phyloP scores from a whole-genome alignment of 257 asterid species.

The Dorcoceras hygrometricum region DNA sequence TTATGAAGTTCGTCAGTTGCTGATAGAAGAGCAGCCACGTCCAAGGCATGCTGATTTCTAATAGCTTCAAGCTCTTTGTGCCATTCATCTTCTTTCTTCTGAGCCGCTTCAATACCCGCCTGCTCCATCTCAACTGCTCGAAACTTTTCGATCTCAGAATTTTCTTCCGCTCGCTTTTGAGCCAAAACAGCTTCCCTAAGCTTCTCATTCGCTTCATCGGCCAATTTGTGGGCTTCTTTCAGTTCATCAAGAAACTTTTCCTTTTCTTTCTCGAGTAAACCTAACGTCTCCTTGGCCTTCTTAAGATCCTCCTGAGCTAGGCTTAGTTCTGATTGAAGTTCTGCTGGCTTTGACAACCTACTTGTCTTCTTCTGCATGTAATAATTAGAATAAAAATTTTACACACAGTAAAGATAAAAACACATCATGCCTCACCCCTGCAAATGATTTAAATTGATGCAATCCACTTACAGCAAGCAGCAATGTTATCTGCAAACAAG shows the following conservation, averaged over 20 bases:
- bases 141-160: slow-evolving; percentile 82
- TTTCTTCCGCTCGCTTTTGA: slow-evolving; percentile 80
- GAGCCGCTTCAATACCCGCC: slow-evolving; percentile 79
- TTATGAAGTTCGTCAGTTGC: slow-evolving; percentile 73
- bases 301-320: slow-evolving; percentile 76
- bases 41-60: slow-evolving; percentile 68
- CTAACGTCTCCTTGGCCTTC: slow-evolving; percentile 74
- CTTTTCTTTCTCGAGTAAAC: slow-evolving; percentile 68
- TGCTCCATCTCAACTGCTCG: slow-evolving; percentile 91
- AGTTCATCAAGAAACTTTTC: slow-evolving; percentile 66
- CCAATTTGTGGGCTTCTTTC: slow-evolving; percentile 63
- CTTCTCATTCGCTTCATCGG: slow-evolving; percentile 80
- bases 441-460: not conserved
- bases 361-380: slow-evolving; percentile 58
- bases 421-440: not conserved
- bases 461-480: not conserved
- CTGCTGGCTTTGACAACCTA: slow-evolving; percentile 57
- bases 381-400: slow-evolving; percentile 19
- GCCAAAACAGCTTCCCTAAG: slow-evolving; percentile 82
- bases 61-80: slow-evolving; percentile 70
- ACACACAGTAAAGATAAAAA: not conserved
- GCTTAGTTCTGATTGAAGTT: slow-evolving; percentile 59
- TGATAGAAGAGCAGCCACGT: slow-evolving; percentile 68
- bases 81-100: slow-evolving; percentile 83
- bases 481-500: not conserved